Conservation (phyloP, 768 basidiomycete species). For the Naganishia vishniacii region DNA sequence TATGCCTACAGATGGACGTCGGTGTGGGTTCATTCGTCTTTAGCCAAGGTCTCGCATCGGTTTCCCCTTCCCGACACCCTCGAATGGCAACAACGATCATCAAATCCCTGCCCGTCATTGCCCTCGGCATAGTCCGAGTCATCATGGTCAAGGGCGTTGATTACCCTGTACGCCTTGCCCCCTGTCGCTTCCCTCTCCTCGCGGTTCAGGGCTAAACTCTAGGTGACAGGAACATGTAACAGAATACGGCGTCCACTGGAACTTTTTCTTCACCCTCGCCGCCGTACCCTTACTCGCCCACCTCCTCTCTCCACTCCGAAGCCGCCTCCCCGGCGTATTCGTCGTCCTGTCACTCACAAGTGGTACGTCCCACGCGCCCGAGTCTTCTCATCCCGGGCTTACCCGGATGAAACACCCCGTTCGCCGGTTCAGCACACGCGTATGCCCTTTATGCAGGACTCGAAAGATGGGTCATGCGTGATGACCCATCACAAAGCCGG, state of each 20-base stretch:
- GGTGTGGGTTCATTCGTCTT: constrained; percentile 98
- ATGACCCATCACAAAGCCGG: constrained; percentile 50
- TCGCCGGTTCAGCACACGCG: constrained; percentile 61
- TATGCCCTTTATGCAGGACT: constrained; percentile 57
- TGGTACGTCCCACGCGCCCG: constrained; percentile 35
- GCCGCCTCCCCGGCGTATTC: constrained; percentile 57
- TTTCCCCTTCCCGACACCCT: neutral
- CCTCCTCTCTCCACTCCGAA: constrained; percentile 63
- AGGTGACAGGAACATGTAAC: constrained; percentile 75
- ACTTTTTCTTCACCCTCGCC: constrained; percentile 92
- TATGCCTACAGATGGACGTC: constrained; percentile 81
- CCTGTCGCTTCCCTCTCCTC: neutral
- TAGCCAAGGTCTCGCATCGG: constrained; percentile 81
- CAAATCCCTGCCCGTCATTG: constrained; percentile 64
- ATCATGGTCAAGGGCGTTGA: constrained; percentile 83
- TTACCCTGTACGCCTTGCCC: constrained; percentile 68
- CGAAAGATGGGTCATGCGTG: constrained; percentile 61
- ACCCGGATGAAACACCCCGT: no score
- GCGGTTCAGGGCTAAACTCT: neutral
- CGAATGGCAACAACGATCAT: neutral
- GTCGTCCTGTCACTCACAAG: constrained; percentile 61
- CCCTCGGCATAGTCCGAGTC: constrained; percentile 70
- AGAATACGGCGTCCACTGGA: constrained; percentile 97
- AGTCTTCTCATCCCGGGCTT: neutral
- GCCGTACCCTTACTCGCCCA: constrained; percentile 69